phyloP scores from a whole-genome alignment of 2,329 filamentous ascomycete species.

The Emergomyces orientalis region DNA sequence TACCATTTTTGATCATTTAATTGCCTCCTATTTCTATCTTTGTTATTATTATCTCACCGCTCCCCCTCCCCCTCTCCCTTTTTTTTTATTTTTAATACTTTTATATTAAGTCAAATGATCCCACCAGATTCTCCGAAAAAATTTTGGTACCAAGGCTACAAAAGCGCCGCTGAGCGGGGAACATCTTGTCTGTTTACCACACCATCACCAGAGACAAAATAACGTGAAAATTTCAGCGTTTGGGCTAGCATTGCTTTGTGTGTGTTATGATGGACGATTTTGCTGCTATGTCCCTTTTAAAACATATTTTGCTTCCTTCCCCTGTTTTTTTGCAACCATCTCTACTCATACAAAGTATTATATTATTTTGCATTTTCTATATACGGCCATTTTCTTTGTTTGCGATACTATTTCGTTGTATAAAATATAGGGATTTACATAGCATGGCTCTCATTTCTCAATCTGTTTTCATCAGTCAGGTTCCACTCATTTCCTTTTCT shows the following conservation, averaged over 20 bases:
- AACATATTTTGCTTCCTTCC: background rate
- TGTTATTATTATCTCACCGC: conserved; percentile 2
- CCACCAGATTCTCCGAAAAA: background rate
- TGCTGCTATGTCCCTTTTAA: background rate
- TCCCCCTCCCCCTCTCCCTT: no score
- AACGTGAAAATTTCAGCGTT: no score
- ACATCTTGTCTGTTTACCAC: background rate
- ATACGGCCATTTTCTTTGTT: conserved; percentile 7
- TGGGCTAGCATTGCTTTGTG: background rate
- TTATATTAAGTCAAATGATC: background rate
- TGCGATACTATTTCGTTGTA: conserved; percentile 19
- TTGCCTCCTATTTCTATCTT: conserved; percentile 8
- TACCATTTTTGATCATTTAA: conserved; percentile 11
- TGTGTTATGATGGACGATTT: background rate
- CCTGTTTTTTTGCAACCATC: background rate
- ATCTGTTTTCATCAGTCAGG: conserved; percentile 19
- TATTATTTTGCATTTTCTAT: background rate
- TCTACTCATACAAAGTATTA: conserved; percentile 4
- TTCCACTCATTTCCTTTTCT: conserved; percentile 20
- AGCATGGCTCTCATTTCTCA: conserved; percentile 24
- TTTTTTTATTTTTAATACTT: background rate
- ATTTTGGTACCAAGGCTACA: background rate
- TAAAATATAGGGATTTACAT: conserved; percentile 21
- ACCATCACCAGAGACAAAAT: background rate
- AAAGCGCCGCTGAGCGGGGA: conserved; percentile 1